Evolutionary conservation across 2,329 filamentous ascomycete species (phyloP).

Genomic region (Trichoderma koningiopsis): DNA sequence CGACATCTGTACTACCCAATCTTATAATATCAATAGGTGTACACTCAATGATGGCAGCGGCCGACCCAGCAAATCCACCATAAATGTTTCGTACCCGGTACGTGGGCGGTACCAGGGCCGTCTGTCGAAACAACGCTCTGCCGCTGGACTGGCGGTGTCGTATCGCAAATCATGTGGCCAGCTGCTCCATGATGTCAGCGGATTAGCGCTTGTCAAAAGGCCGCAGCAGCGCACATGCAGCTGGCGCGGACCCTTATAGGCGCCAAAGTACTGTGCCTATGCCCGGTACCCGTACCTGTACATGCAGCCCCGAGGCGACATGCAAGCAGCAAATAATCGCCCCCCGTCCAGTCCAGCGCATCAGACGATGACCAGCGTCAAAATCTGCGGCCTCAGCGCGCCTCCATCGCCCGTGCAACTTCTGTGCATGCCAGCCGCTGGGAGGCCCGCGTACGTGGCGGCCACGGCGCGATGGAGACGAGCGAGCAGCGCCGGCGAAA

Average conservation of each 20-base stretch:
- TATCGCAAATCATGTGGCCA: slow-evolving; percentile 16
- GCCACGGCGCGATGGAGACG: slow-evolving; percentile 15
- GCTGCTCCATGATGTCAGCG: slow-evolving; percentile 20
- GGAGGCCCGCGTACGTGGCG: slow-evolving; percentile 10
- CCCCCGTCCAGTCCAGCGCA: slow-evolving; percentile 18
- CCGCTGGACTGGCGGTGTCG: slow-evolving; percentile 24
- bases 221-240: slow-evolving; percentile 16
- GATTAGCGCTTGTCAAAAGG: slow-evolving; percentile 3
- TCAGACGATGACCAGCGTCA: slow-evolving; percentile 8
- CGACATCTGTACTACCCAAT: background rate
- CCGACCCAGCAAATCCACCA: background rate
- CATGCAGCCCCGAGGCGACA: background rate
- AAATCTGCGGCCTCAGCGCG: slow-evolving; percentile 13
- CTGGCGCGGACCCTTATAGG: slow-evolving; percentile 1
- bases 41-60: background rate
- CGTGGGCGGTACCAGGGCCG: background rate
- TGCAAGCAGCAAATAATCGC: background rate
- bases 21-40: background rate
- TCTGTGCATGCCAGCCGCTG: background rate
- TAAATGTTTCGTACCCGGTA: background rate
- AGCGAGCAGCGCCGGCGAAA: slow-evolving; percentile 9
- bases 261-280: background rate
- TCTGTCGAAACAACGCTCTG: background rate
- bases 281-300: background rate
- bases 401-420: slow-evolving; percentile 13